Evolutionary conservation across 805 yeast genomes (phyloP), one percentile per base, ranked within the genome.

Genomic region (Starmerella bacillaris): DNA sequence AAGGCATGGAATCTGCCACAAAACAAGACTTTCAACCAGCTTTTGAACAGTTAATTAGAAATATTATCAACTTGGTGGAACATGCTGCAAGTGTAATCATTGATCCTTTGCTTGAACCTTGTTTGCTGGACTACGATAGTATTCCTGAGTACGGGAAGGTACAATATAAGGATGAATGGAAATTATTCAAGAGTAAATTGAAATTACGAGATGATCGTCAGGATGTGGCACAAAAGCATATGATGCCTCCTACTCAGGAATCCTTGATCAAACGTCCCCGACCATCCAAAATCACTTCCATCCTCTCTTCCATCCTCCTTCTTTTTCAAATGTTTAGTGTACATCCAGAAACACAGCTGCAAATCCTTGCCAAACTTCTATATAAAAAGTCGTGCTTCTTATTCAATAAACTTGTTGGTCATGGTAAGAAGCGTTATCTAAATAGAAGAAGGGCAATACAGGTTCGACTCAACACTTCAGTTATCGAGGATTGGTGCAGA

Each of bases 401-500:
- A 16, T 84, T 86, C 59, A 84, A 86, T 53, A 63, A 73, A 33
- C 63, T 83, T 17, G 52, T 84, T 35, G 61, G 70, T 16, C 72
- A 69, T 42, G 14, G 14, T 7, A 21, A 35, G 9, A 70, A 77
- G 21, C 77, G 70, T 46, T 76, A 76, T 45, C 63, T 78, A 33
- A 70, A 93, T 1, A 67, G 99, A 39, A 67, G 80, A 1, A 70
- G 74, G 42, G 96, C 95, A 0, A 71, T 89, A 56, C 96, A 89
- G 51, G 74, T 89, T 31, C 63, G 95, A 37, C 65, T 89, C 36
- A 89, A 89, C 48, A 49, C 89, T 7, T 82, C 94, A 0, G 68
- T 78, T 4, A 57, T 89, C 30, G 95, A 89, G 55, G 94, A 89
- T 50, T 89, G 99, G 99, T 67, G 86, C 21, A 68, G 92, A 40